Evolutionary conservation across 257 asterid species (phyloP).

Genomic region (Buddleja alternifolia): DNA sequence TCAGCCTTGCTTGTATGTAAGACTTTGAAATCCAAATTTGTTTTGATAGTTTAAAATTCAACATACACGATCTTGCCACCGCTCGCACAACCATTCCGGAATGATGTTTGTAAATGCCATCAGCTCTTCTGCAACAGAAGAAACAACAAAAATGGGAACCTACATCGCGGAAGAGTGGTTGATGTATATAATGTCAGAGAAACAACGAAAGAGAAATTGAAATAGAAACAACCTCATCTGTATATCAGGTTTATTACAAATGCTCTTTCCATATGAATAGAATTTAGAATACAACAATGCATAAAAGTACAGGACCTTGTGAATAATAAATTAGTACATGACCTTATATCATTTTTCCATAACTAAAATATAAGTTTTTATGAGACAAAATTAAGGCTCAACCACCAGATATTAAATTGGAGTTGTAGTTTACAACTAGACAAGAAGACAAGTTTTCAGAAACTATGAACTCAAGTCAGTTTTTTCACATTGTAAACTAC

Average conservation of each 20-base stretch:
- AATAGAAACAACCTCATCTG: neutral
- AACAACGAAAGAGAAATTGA: conserved; percentile 5
- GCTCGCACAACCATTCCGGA: conserved; percentile 87
- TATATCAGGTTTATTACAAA: conserved; percentile 4
- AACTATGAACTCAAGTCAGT: conserved; percentile 13
- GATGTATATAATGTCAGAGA: neutral
- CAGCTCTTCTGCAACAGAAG: conserved; percentile 88
- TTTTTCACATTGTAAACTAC: conserved; percentile 9
- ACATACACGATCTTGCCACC: conserved; percentile 70
- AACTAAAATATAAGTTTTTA: neutral
- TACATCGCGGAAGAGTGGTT: conserved; percentile 37
- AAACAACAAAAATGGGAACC: conserved; percentile 78
- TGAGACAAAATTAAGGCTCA: neutral
- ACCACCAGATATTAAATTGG: conserved; percentile 10
- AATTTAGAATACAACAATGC: conserved; percentile 1
- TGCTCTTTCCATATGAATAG: conserved; percentile 8
- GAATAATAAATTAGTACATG: neutral
- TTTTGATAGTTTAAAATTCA: conserved; percentile 9
- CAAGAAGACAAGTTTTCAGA: neutral
- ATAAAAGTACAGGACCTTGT: neutral
- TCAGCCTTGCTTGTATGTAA: conserved; percentile 22
- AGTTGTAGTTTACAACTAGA: neutral
- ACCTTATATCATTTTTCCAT: neutral
- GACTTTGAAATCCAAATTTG: conserved; percentile 22
- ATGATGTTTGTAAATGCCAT: conserved; percentile 68